Conservation (phyloP, 1,139 yeast species). For the Kurtzmaniella quercitrusa region DNA sequence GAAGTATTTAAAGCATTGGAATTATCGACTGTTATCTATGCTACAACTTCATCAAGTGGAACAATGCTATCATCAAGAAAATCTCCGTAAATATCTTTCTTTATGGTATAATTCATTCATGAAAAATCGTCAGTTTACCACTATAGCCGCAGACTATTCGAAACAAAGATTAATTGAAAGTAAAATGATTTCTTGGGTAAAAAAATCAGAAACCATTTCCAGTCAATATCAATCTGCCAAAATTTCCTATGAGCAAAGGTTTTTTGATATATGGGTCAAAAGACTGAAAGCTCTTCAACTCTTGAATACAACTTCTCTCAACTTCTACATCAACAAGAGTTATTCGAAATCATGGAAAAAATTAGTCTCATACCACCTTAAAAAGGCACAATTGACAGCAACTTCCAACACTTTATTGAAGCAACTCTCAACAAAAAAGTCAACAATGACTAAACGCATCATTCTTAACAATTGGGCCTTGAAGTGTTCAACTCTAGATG, state of each 20-base stretch:
- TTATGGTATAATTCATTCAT: constrained; percentile 1
- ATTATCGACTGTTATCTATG: constrained; percentile 9
- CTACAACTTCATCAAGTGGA: constrained; percentile 11
- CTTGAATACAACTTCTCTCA: neutral
- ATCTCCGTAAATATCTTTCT: neutral
- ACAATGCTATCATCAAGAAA: neutral
- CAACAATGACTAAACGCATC: neutral
- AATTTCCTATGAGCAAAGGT: neutral
- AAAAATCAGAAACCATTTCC: neutral
- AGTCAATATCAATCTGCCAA: neutral
- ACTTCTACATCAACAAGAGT: neutral
- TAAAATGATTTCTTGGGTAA: neutral
- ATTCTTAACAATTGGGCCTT: neutral
- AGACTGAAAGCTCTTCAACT: neutral
- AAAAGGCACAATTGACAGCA: neutral
- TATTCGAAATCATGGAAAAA: neutral
- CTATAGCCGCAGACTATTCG: neutral
- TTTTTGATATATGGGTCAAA: neutral
- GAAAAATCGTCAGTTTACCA: neutral
- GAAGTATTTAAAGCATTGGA: constrained; percentile 16
- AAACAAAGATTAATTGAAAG: neutral
- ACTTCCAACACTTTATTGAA: neutral
- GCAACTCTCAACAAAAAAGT: neutral
- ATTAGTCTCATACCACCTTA: neutral
- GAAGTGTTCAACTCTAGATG: neutral